Conservation (phyloP, 257 asterid genomes). For the Perilla frutescens region DNA sequence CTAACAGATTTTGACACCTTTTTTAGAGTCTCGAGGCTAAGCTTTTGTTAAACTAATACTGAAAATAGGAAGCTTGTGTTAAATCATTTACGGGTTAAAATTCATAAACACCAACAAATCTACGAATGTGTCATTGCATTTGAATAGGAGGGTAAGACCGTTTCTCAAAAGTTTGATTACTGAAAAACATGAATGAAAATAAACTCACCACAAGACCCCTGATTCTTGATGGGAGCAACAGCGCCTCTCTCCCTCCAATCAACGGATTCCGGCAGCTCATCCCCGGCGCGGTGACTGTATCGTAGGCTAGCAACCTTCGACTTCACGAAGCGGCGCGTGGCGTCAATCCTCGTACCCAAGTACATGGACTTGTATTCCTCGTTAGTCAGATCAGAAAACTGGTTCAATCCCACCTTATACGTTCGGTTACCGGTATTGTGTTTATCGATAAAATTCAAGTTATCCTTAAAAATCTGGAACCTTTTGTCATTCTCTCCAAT, state of each 20-base stretch:
- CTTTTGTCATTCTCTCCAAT: constrained; percentile 62
- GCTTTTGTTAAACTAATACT: too few relatives aligned
- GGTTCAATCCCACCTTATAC: constrained; percentile 70
- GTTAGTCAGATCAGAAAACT: constrained; percentile 72
- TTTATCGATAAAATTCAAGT: constrained; percentile 63
- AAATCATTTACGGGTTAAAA: too few relatives aligned
- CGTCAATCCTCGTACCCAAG: constrained; percentile 67
- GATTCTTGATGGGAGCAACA: constrained; percentile 66
- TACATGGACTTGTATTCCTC: constrained; percentile 65
- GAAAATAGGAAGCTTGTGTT: too few relatives aligned
- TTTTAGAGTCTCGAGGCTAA: too few relatives aligned
- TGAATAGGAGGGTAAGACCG: too few relatives aligned
- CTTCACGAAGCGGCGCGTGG: constrained; percentile 64
- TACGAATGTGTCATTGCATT: too few relatives aligned
- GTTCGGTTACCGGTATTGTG: constrained; percentile 62
- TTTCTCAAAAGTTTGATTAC: too few relatives aligned
- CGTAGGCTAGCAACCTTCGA: constrained; percentile 54
- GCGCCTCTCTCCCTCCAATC: constrained; percentile 84
- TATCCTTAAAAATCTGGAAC: constrained; percentile 74
- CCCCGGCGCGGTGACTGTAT: constrained; percentile 47
- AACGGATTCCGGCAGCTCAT: constrained; percentile 60
- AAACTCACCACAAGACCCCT: constrained; percentile 69
- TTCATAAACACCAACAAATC: too few relatives aligned
- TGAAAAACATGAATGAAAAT: too few relatives aligned
- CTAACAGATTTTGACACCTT: too few relatives aligned